Evolutionary conservation across 352 stramenopile genomes (phyloP), one percentile per base, ranked within the genome.

Genomic region (Globisporangium alternatum): DNA sequence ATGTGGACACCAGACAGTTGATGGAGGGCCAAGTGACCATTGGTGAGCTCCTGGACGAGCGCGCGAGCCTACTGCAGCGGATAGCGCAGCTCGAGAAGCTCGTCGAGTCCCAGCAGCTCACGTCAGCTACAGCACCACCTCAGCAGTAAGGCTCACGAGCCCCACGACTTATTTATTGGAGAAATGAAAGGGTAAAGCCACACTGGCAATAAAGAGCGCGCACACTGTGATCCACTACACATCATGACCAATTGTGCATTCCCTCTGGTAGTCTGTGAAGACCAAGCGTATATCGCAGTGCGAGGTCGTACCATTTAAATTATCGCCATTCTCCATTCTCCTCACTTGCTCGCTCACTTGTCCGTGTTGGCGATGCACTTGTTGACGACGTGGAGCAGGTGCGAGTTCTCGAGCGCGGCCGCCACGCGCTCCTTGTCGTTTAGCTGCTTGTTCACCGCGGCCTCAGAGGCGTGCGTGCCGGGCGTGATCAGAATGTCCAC

Each of bases 391-490:
- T 90, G 88, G 9, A 98, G 78, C 64, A 99, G 77, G 74, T 99
- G 95, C 30, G 92, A 81, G 70, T 99, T 99, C 75, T 99, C 97
- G 25, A 99, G 81, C 22, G 97, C 97, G 17, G 97, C 97, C 1
- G 90, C 90, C 10, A 99, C 95, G 62, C 97, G 83, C 70, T 99
- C 97, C 71, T 99, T 99, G 74, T 99, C 96, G 62, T 97, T 96
- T 28, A 99, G 83, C 76, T 99, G 97, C 71, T 98, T 98, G 88
- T 98, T 98, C 56, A 99, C 90, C 31, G 92, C 93, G 25, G 93
- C 86, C 81, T 98, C 96, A 59, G 89, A 98, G 25, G 89, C 86
- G 81, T 99, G 97, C 58, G 94, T 97, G 59, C 96, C 97, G 19
- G 91, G 89, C 55, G 96, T 96, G 59, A 99, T 98, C 51, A 87